phyloP scores from a whole-genome alignment of 352 stramenopile genomes.

The Pythium sukuiense region DNA sequence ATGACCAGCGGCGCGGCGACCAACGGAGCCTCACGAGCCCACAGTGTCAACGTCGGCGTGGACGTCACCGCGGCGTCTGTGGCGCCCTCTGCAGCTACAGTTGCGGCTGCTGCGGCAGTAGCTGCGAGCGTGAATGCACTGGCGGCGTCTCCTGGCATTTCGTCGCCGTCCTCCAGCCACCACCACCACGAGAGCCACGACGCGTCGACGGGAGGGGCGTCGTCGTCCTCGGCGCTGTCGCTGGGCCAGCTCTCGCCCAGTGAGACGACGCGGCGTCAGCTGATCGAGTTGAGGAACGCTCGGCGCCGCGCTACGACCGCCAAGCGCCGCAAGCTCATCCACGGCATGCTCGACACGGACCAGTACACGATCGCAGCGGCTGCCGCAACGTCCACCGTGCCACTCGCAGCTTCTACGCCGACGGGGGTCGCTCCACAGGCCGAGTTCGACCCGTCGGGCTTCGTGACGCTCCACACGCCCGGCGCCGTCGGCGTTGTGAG shows the following conservation, averaged over 20 bases:
- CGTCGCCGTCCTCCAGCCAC: neutral
- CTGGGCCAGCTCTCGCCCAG: constrained; percentile 44
- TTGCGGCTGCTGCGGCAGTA: constrained; percentile 1
- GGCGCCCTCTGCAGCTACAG: neutral
- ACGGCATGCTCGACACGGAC: constrained; percentile 35
- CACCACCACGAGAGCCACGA: constrained; percentile 2
- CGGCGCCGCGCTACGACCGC: constrained; percentile 37
- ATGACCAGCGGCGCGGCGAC: neutral
- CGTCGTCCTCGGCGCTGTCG: neutral
- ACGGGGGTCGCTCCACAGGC: constrained; percentile 2
- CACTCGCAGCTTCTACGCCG: neutral
- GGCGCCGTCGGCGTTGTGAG: constrained; percentile 17
- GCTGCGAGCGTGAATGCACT: constrained; percentile 16
- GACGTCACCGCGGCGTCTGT: neutral
- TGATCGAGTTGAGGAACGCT: constrained; percentile 62
- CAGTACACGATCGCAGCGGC: constrained; percentile 12
- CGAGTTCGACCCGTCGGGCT: constrained; percentile 69
- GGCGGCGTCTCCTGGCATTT: constrained; percentile 4
- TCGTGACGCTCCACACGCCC: constrained; percentile 46
- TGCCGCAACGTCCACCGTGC: neutral
- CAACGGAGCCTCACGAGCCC: neutral
- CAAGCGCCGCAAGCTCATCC: constrained; percentile 49
- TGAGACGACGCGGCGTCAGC: constrained; percentile 45
- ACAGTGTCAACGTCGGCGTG: neutral
- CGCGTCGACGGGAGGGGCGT: neutral